phyloP scores from a whole-genome alignment of 2,329 filamentous ascomycete species.

The Mollisiaceae sp. region DNA sequence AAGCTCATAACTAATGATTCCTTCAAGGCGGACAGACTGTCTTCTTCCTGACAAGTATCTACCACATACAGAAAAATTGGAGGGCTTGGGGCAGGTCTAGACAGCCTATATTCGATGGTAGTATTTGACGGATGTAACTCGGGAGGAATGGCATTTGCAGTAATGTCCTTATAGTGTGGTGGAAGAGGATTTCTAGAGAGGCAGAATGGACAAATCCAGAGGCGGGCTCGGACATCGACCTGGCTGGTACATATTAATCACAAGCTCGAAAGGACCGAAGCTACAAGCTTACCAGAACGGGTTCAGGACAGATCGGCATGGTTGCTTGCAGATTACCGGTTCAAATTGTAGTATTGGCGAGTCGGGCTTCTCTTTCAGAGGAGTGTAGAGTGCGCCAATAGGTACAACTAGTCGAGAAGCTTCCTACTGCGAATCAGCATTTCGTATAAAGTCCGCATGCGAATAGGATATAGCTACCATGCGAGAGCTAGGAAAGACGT shows the following conservation, averaged over 20 bases:
- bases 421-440: slow-evolving; percentile 64
- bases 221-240: slow-evolving; percentile 80
- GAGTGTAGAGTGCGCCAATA: slow-evolving; percentile 94
- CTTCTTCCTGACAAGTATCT: slow-evolving; percentile 87
- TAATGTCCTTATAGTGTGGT: slow-evolving; percentile 89
- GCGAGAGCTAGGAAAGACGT: slow-evolving; percentile 95
- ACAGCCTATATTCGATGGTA: slow-evolving; percentile 87
- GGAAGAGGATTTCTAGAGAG: slow-evolving; percentile 82
- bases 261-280: background rate
- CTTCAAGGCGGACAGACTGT: slow-evolving; percentile 81
- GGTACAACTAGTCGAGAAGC: slow-evolving; percentile 93
- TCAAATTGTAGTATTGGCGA: slow-evolving; percentile 92
- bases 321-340: slow-evolving; percentile 94
- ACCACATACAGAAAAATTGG: slow-evolving; percentile 89
- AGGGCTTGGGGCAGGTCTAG: slow-evolving; percentile 80
- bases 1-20: slow-evolving; percentile 87
- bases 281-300: slow-evolving; percentile 83
- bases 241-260: slow-evolving; percentile 56
- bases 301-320: slow-evolving; percentile 94
- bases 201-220: slow-evolving; percentile 92
- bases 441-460: slow-evolving; percentile 2
- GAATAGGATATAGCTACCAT: slow-evolving; percentile 68
- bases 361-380: slow-evolving; percentile 91
- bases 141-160: slow-evolving; percentile 78
- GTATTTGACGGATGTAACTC: slow-evolving; percentile 83